phyloP scores from a whole-genome alignment of 371 early-diverging fungal genomes.

The Actinomortierella ambigua region DNA sequence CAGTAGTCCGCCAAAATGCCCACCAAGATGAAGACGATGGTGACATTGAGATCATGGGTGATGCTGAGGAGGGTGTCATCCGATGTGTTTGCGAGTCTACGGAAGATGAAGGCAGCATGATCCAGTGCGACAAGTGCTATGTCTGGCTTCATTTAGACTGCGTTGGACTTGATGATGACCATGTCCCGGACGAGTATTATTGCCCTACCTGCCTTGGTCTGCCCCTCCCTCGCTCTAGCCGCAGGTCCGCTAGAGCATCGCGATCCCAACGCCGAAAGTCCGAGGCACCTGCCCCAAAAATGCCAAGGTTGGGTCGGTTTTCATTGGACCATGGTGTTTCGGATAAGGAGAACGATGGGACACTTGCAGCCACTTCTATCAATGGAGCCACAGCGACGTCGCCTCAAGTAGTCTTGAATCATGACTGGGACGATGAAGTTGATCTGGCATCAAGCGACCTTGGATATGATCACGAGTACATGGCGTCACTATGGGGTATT shows the following conservation, averaged over 20 bases:
- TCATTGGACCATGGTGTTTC: not conserved
- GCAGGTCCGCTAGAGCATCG: slow-evolving; percentile 9
- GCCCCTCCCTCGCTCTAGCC: slow-evolving; percentile 16
- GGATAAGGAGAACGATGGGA: slow-evolving; percentile 9
- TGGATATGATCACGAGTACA: slow-evolving; percentile 15
- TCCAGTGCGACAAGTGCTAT: slow-evolving; percentile 59
- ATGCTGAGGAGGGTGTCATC: slow-evolving; percentile 40
- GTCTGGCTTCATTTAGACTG: slow-evolving; percentile 63
- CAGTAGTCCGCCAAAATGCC: no score
- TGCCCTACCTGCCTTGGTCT: slow-evolving; percentile 53
- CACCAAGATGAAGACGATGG: no score
- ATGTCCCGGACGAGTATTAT: slow-evolving; percentile 48
- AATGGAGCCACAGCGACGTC: slow-evolving; percentile 7
- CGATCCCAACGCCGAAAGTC: not conserved
- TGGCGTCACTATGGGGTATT: slow-evolving; percentile 11
- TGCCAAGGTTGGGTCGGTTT: slow-evolving; percentile 6
- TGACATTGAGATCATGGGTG: not conserved
- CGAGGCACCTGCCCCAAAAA: slow-evolving; percentile 10
- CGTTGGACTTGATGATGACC: slow-evolving; percentile 47
- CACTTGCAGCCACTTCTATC: no score
- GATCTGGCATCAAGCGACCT: slow-evolving; percentile 5
- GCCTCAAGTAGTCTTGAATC: slow-evolving; percentile 37
- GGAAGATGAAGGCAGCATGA: slow-evolving; percentile 56
- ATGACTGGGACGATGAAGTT: slow-evolving; percentile 22
- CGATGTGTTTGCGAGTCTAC: slow-evolving; percentile 59